phyloP scores from a whole-genome alignment of 2,329 filamentous ascomycete genomes.

The Penicillium sp. region DNA sequence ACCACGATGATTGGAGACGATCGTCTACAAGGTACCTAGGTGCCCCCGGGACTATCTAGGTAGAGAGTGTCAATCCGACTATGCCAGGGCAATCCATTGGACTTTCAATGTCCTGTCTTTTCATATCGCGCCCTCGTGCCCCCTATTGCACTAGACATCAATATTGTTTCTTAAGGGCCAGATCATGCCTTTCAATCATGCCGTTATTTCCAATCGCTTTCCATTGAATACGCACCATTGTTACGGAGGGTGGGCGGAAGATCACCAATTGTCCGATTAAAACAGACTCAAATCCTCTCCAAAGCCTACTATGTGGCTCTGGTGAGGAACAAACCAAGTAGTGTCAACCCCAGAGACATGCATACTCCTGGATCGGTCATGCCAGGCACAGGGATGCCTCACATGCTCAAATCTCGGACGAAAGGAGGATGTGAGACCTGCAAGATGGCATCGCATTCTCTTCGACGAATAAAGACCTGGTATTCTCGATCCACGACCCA shows the following conservation, averaged over 20 bases:
- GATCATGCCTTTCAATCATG: not conserved
- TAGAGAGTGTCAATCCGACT: not conserved
- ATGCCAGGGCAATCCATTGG: not conserved
- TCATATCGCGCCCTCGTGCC: not conserved
- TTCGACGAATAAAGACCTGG: not conserved
- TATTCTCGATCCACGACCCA: not conserved
- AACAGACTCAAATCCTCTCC: not conserved
- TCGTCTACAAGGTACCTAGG: not conserved
- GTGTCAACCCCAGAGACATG: not conserved
- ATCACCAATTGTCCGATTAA: not conserved
- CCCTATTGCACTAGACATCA: not conserved
- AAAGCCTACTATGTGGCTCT: not conserved
- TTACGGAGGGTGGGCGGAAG: not conserved
- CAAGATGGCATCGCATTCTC: not conserved
- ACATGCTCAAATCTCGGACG: not conserved
- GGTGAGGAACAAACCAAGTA: not conserved
- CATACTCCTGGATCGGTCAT: not conserved
- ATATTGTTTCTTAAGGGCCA: not conserved
- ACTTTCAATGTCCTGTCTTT: not conserved
- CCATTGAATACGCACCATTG: not conserved
- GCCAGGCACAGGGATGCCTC: not conserved
- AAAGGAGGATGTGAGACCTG: not conserved
- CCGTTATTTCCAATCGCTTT: not conserved
- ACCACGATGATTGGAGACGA: slow-evolving; percentile 2
- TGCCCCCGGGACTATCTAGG: too few relatives aligned